Evolutionary conservation across 1,284 basidiomycete species (phyloP).

Genomic region (Pseudozyma sp.): DNA sequence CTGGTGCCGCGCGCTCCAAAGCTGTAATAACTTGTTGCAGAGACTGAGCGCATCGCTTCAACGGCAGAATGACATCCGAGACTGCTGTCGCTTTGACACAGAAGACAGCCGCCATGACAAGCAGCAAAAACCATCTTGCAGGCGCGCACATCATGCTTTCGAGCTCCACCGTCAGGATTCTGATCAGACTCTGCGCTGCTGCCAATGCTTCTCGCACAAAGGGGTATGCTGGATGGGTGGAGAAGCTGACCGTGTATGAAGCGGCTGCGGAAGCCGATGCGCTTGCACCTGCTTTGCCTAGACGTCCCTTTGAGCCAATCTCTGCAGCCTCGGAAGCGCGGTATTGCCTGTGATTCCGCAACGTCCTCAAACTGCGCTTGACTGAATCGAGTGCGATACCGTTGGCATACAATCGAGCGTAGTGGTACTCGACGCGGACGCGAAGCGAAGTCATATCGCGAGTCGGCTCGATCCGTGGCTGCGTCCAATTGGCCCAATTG

Average conservation of each 20-base stretch:
- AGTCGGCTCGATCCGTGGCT: conserved; percentile 46
- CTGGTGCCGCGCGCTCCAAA: conserved; percentile 41
- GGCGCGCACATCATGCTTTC: conserved; percentile 57
- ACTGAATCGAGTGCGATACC: conserved; percentile 54
- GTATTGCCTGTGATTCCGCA: conserved; percentile 40
- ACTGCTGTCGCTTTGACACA: conserved; percentile 55
- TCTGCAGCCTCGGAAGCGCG: conserved; percentile 49
- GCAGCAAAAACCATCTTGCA: conserved; percentile 52
- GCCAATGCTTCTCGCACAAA: conserved; percentile 55
- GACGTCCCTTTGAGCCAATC: conserved; percentile 45
- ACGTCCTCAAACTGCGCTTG: conserved; percentile 42
- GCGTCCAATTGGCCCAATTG: conserved; percentile 54
- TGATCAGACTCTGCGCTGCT: conserved; percentile 53
- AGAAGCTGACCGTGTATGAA: conserved; percentile 45
- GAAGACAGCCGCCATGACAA: conserved; percentile 55
- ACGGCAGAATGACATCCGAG: conserved; percentile 49
- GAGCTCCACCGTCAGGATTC: conserved; percentile 50
- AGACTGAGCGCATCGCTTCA: conserved; percentile 48
- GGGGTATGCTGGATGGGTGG: conserved; percentile 51
- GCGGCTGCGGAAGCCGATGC: conserved; percentile 21
- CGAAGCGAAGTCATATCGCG: conserved; percentile 53
- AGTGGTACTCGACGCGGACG: conserved; percentile 55
- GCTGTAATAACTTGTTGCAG: conserved; percentile 52
- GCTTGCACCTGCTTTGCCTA: conserved; percentile 27
- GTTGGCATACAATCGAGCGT: conserved; percentile 51